These are phyloP conservation scores for Arachis monticola DNA, from an alignment of 331 rosid genomes.

Conservation along the genomic window DNA sequence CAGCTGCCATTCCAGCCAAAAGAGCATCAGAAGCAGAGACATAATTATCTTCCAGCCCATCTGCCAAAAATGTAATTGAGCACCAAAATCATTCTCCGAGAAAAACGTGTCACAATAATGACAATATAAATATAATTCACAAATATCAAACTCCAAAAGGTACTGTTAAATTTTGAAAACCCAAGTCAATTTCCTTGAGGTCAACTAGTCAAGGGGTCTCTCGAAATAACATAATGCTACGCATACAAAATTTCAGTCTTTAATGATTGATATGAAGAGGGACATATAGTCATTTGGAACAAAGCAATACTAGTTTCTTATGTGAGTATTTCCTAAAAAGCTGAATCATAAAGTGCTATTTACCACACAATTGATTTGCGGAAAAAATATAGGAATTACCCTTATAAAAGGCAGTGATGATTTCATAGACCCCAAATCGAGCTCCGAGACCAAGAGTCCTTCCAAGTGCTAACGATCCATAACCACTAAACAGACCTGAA, in stretches of 20 bases:
- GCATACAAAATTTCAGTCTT: not conserved
- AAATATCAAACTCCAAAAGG: constrained; percentile 1
- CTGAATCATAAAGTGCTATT: too few species aligned
- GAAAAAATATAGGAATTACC: too few species aligned
- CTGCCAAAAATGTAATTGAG: constrained; percentile 50
- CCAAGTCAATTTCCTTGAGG: not conserved
- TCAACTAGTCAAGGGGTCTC: not conserved
- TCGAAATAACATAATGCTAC: constrained; percentile 11
- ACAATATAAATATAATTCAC: not conserved
- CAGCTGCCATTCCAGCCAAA: constrained; percentile 77
- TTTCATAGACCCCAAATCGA: too few species aligned
- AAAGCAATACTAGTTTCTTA: not conserved
- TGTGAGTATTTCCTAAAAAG: not conserved
- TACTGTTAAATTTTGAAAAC: not conserved
- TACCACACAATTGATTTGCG: too few species aligned
- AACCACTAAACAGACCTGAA: constrained; percentile 76
- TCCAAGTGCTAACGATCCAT: constrained; percentile 78
- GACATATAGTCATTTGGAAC: not conserved
- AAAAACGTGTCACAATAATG: not conserved
- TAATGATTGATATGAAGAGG: not conserved
- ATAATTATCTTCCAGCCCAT: constrained; percentile 76
- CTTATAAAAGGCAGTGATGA: too few species aligned
- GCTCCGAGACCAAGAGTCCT: constrained; percentile 60
- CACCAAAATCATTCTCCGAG: constrained; percentile 30
- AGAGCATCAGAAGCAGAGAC: constrained; percentile 73